These are phyloP conservation scores for Paraglomus brasilianum DNA, from an alignment of 192 early-diverging fungal genomes.

Conservation along the genomic window DNA sequence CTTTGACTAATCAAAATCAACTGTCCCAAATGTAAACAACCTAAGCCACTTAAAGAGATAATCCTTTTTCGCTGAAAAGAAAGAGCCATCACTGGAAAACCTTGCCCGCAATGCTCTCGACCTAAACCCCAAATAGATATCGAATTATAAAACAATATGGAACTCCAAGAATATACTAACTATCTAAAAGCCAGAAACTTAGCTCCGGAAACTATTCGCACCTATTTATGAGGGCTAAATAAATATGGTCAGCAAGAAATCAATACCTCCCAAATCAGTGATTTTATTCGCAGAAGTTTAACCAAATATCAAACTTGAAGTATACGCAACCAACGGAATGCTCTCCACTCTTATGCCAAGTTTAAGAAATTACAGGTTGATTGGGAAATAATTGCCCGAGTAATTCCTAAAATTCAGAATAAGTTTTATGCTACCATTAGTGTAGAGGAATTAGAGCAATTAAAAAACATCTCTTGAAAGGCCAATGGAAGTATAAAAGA, in stretches of 20 bases:
- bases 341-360: background rate
- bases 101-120: slow-evolving; percentile 1
- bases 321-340: background rate
- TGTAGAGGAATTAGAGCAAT: background rate
- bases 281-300: slow-evolving; percentile 3
- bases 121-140: slow-evolving; percentile 3
- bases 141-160: background rate
- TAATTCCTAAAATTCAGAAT: background rate
- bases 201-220: background rate
- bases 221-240: background rate
- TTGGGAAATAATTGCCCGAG: background rate
- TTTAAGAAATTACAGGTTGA: slow-evolving; percentile 17
- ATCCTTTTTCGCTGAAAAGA: background rate
- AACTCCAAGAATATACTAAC: background rate
- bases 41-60: background rate
- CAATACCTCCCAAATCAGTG: background rate
- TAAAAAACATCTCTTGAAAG: background rate
- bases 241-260: background rate
- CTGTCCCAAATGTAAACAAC: slow-evolving; percentile 1
- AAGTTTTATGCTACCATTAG: background rate
- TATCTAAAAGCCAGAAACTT: slow-evolving; percentile 1
- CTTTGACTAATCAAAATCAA: slow-evolving; percentile 15
- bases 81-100: background rate
- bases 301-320: background rate
- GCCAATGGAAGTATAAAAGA: background rate